Conservation (phyloP, 345 rosid genomes). For the Eucalyptus victrix region DNA sequence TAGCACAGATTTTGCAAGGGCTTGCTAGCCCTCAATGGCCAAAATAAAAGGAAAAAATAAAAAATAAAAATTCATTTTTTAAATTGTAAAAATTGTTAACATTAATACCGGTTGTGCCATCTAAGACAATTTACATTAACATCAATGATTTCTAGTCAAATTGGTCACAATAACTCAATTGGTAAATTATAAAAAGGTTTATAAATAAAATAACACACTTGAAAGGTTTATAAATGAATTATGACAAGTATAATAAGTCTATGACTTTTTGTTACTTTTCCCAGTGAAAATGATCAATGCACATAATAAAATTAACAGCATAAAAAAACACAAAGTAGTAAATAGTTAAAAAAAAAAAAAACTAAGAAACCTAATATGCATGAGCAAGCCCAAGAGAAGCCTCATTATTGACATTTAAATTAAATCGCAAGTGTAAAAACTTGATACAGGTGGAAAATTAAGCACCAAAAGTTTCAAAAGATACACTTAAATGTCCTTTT, state of each 20-base stretch:
- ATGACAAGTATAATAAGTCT: background rate
- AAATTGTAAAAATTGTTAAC: background rate
- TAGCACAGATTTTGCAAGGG: background rate
- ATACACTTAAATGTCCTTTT: no score
- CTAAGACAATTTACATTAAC: background rate
- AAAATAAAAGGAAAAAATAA: no score
- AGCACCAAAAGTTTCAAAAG: no score
- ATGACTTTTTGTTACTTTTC: background rate
- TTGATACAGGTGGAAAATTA: no score
- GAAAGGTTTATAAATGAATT: no score
- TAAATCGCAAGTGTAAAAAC: no score
- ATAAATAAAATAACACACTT: no score
- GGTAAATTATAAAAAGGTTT: background rate
- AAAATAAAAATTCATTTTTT: no score
- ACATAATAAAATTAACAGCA: no score
- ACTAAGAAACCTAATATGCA: background rate
- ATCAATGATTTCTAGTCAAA: no score
- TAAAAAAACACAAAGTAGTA: background rate
- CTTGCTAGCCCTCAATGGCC: background rate
- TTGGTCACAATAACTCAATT: background rate
- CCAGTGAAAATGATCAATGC: background rate
- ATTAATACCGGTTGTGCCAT: background rate
- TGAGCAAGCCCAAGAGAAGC: background rate
- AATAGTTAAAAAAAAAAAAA: no score
- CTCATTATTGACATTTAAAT: background rate